Conservation (phyloP, 176 grass and related monocot genomes). For the Zea mays region Zm-B73-REFERENCE-NAM-5.0 NC_050096.1:184609501-184610000, state of each 20-base stretch:
- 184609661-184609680: neutral
- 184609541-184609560: neutral
- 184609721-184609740: constrained; percentile 79
- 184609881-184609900: neutral
- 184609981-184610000: constrained; percentile 4
- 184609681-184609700: neutral
- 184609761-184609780: constrained; percentile 96
- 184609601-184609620: neutral
- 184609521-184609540: neutral
- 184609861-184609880: constrained; percentile 8
- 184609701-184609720: constrained; percentile 57
- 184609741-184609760: constrained; percentile 97
- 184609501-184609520: neutral
- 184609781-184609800: constrained; percentile 95
- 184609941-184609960: neutral
- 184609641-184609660: neutral
- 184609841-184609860: neutral
- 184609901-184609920: constrained; percentile 1
- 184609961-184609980: neutral
- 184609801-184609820: constrained; percentile 77
- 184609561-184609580: neutral
- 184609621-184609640: neutral
- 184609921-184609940: neutral
- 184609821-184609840: neutral
- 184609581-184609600: neutral